Evolutionary conservation across 768 basidiomycete genomes (phyloP).

Genomic region (Paxillus involutus): DNA sequence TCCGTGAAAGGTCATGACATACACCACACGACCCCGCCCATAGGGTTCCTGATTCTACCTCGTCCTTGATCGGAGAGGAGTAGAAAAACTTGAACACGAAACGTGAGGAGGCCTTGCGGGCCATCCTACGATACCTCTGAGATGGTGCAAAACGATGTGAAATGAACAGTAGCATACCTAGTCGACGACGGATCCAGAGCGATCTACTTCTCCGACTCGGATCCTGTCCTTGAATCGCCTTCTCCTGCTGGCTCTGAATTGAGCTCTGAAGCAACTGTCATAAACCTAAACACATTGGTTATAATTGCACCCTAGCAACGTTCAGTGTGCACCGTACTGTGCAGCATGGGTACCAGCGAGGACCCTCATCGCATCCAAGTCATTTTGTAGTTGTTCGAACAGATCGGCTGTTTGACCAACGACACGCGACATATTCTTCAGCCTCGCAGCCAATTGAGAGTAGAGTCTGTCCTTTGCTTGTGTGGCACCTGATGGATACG

Average conservation of each 20-base stretch:
- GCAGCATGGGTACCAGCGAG: constrained; percentile 80
- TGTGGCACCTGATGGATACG: constrained; percentile 55
- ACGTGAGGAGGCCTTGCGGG: too few relatives aligned
- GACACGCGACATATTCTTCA: constrained; percentile 66
- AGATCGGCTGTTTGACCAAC: constrained; percentile 74
- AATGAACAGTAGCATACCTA: too few relatives aligned
- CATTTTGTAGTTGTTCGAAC: constrained; percentile 72
- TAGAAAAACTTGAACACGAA: too few relatives aligned
- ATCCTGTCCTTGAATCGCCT: constrained; percentile 3
- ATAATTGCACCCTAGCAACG: neutral
- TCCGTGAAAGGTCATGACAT: too few relatives aligned
- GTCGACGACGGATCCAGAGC: too few relatives aligned
- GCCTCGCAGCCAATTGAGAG: constrained; percentile 66
- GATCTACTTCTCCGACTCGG: constrained; percentile 9
- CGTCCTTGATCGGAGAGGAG: too few relatives aligned
- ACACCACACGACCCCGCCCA: too few relatives aligned
- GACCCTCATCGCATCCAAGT: constrained; percentile 75
- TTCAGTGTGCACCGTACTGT: constrained; percentile 51
- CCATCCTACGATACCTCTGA: too few relatives aligned
- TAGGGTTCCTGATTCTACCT: too few relatives aligned
- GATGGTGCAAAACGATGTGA: too few relatives aligned
- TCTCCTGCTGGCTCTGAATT: constrained; percentile 30
- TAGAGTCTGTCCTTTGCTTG: constrained; percentile 83
- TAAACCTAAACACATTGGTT: constrained; percentile 37
- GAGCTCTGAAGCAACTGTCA: constrained; percentile 48